These are phyloP conservation scores for Aspergillus fischeri DNA, from an alignment of 2,329 filamentous ascomycete genomes.

Conservation along the genomic window DNA sequence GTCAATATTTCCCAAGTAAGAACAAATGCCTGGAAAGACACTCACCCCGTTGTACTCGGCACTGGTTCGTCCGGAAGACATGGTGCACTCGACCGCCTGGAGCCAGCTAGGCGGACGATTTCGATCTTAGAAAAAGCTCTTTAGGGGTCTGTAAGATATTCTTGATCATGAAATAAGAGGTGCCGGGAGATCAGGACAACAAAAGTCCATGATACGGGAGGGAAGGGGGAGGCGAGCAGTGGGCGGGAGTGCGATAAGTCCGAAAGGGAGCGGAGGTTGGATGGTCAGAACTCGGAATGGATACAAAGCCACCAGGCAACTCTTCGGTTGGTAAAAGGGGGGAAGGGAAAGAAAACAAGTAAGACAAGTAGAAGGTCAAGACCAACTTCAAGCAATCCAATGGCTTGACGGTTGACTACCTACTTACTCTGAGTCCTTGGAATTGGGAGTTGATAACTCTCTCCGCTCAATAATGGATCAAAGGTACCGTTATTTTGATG, in stretches of 20 bases:
- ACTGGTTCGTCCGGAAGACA: conserved; percentile 38
- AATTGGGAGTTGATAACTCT: neutral
- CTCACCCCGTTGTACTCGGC: conserved; percentile 43
- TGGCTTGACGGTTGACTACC: neutral
- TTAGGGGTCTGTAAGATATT: neutral
- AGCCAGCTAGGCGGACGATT: conserved; percentile 1
- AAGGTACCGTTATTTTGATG: neutral
- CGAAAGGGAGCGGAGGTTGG: neutral
- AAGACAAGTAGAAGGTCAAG: neutral
- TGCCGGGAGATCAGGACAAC: conserved; percentile 3
- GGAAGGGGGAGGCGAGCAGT: conserved; percentile 1
- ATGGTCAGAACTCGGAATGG: conserved; percentile 4
- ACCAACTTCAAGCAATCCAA: neutral
- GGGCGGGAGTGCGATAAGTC: neutral
- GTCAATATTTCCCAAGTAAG: conserved; percentile 9
- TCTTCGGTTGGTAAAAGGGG: neutral
- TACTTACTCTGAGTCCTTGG: neutral
- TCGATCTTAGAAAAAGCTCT: conserved; percentile 1
- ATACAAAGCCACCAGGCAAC: conserved; percentile 10
- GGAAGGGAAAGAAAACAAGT: neutral
- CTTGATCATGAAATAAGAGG: neutral
- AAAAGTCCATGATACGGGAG: conserved; percentile 15
- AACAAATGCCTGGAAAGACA: neutral
- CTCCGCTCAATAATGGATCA: neutral
- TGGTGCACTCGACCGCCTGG: conserved; percentile 17